Base-by-base conservation (phyloP, 2,329 filamentous ascomycete species). In the Pochonia chlamydosporia region DNA sequence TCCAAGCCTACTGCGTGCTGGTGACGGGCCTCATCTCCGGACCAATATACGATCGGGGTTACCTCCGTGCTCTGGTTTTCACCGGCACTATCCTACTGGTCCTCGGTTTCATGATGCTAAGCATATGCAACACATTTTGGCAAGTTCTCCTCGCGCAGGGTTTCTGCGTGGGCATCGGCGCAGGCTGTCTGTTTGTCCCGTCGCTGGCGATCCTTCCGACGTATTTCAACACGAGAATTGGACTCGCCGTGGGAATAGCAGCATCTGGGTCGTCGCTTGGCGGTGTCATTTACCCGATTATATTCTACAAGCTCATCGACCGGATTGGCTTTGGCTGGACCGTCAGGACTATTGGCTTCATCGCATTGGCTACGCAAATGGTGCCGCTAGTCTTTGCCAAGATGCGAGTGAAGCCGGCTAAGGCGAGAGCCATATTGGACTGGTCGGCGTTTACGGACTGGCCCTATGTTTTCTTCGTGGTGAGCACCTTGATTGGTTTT, bases 11-110 rank as follows among this genome's bases (percentile, higher is more conserved):
- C 37, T 57, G 79, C 4, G 63, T 78, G n/a, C 44, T 57, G 21
- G 31, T 67, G 52, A 49, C 56, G 2, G 60, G 57, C 33, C 28
- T 56, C 48, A 44, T 59, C 48, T 54, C 66, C 3, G 76, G 76
- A 0, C 72, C 69, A 1, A 53, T 75, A 0, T 72, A 67, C 42
- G 76, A 79, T 56, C 61, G 63, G 3, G 76, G 76, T 5, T 66
- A 72, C 49, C 65, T 73, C 30, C 62, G 64, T 10, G 50, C 55
- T 4, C 59, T 76, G 1, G 47, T 78, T 3, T n/a, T 61, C 3
- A 51, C 56, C 3, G 75, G 76, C 16, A 57, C 62, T 3, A 60
- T 70, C 46, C 50, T 75, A 4, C 60, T 71, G 5, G 65, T 73
- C 5, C 62, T 78, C 13, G 74, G 75, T 2, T 62, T 72, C 52